Percentiles rank a stretch among this genome's conserved stretches.
Conservation (phyloP, 2,329 filamentous ascomycete genomes). For the Hymenoscyphus salicellus region DNA sequence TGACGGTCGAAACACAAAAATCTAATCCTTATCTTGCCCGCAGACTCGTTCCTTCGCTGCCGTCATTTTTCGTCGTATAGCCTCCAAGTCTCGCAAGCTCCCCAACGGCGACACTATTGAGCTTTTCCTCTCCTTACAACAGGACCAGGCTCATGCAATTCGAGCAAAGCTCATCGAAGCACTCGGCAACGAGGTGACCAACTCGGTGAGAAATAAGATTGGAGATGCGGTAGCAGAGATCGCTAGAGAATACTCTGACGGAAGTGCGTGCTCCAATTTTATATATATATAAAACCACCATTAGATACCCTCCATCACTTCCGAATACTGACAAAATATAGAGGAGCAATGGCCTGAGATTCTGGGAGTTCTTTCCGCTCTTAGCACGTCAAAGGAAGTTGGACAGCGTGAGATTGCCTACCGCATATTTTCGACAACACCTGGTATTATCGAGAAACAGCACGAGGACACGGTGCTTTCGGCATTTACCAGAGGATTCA, state of each 20-base stretch:
- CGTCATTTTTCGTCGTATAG: constrained; percentile 90
- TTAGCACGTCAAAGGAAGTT: constrained; percentile 80
- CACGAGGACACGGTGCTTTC: constrained; percentile 86
- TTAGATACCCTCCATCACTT: too few relatives aligned
- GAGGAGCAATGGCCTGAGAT: constrained; percentile 88
- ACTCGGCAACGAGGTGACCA: constrained; percentile 68
- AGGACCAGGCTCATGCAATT: constrained; percentile 73
- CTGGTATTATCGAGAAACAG: constrained; percentile 91
- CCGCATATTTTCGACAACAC: constrained; percentile 91
- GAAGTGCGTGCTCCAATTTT: constrained; percentile 56
- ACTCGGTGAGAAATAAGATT: constrained; percentile 85
- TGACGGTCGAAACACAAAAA: neutral
- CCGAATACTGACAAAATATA: constrained; percentile 37
- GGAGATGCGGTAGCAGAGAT: constrained; percentile 97
- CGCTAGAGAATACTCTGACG: constrained; percentile 90
- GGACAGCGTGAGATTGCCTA: constrained; percentile 90
- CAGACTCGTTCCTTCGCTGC: constrained; percentile 88
- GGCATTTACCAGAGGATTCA: constrained; percentile 89
- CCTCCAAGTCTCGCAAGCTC: constrained; percentile 81
- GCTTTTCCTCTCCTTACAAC: constrained; percentile 76
- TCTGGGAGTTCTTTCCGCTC: constrained; percentile 78
- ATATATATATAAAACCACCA: neutral
- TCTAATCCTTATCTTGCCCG: neutral
- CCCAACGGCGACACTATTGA: constrained; percentile 70
- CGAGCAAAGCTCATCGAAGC: constrained; percentile 79